Conservation (phyloP, 2,329 filamentous ascomycete genomes). For the Scytalidium sp. region DNA sequence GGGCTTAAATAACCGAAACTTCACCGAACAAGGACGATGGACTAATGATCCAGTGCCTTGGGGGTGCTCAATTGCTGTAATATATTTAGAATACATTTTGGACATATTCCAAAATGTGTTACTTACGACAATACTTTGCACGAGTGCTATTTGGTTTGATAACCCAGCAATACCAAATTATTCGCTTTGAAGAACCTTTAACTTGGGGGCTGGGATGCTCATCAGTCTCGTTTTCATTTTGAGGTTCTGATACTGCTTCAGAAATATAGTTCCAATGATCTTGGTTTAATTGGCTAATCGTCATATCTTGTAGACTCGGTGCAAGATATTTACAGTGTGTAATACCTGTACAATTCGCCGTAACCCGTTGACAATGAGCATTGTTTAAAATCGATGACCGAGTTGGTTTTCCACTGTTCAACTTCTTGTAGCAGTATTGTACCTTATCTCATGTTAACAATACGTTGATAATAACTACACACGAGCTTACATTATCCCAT, state of each 20-base stretch:
- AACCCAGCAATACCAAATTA: background rate
- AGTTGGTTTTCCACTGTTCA: background rate
- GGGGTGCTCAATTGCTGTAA: background rate
- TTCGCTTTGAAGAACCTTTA: too few relatives aligned
- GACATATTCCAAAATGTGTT: background rate
- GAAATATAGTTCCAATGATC: background rate
- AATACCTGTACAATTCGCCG: background rate
- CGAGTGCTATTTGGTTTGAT: background rate
- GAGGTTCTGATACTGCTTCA: too few relatives aligned
- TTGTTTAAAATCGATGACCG: background rate
- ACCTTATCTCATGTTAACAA: constrained; percentile 3
- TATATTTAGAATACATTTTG: background rate
- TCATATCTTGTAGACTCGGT: background rate
- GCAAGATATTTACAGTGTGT: background rate
- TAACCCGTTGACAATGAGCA: background rate
- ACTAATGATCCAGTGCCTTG: background rate
- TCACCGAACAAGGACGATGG: background rate
- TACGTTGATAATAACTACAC: background rate
- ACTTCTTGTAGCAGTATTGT: background rate
- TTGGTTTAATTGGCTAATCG: background rate
- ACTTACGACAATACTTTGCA: background rate
- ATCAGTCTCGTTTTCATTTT: too few relatives aligned
- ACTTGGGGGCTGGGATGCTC: too few relatives aligned
- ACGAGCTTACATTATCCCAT: background rate
- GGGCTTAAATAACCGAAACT: background rate